Conservation (phyloP, 2,329 filamentous ascomycete species). For the Calycina marina region DNA sequence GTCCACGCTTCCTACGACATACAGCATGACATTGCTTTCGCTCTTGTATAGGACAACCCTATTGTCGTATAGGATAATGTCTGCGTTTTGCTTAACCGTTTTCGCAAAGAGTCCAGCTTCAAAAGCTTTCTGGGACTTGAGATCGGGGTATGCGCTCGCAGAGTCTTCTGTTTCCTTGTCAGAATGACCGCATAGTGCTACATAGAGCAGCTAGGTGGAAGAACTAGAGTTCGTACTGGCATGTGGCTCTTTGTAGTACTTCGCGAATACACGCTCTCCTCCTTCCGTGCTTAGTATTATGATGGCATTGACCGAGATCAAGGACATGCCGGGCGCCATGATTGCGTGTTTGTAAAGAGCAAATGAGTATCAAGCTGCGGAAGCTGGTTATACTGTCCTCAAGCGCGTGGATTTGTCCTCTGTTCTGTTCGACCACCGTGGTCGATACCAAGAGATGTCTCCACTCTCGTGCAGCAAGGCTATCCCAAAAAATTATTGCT, state of each 20-base stretch:
- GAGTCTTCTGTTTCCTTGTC: conserved; percentile 29
- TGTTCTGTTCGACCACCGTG: too few relatives aligned
- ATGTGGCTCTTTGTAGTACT: conserved; percentile 73
- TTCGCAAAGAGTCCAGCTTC: conserved; percentile 94
- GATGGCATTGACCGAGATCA: conserved; percentile 65
- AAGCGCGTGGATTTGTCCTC: too few relatives aligned
- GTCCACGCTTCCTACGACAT: conserved; percentile 78
- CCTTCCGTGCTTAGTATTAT: conserved; percentile 75
- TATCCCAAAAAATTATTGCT: too few relatives aligned
- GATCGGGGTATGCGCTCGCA: conserved; percentile 63
- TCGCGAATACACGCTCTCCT: conserved; percentile 79
- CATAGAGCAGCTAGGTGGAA: conserved; percentile 34
- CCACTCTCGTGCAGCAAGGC: too few relatives aligned
- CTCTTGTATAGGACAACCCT: conserved; percentile 94
- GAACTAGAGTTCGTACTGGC: conserved; percentile 4
- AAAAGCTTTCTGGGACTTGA: conserved; percentile 91
- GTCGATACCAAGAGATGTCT: too few relatives aligned
- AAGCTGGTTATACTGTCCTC: too few relatives aligned
- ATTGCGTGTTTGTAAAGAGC: too few relatives aligned
- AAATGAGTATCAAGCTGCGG: too few relatives aligned
- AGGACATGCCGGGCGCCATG: conserved; percentile 63
- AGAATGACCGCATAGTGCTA: too few relatives aligned
- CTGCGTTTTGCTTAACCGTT: conserved; percentile 86
- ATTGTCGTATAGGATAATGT: conserved; percentile 97
- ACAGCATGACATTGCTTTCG: conserved; percentile 93